Evolutionary conservation across 495 filamentous ascomycete genomes (phyloP), one percentile per base, ranked within the genome.

Genomic region (Penicillium paradoxum): DNA sequence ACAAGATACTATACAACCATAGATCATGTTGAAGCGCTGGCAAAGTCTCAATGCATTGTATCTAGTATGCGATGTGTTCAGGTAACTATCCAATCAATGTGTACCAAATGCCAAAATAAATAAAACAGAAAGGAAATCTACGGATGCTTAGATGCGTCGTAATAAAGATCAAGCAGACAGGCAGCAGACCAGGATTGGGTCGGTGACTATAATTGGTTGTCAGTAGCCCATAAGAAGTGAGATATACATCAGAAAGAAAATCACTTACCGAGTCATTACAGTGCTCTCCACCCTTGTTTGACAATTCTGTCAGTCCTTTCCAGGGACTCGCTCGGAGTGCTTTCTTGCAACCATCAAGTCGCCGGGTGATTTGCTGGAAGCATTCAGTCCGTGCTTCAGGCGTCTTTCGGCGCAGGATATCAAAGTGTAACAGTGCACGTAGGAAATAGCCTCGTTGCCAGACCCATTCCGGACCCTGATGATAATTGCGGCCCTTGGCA

Each of bases 401-500:
- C 0, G 75, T 82, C 30, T 79, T 79, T 24, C 89, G 76, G 6
- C 91, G 76, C 72, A 80, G 77, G 36, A 97, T 75, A 68, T 96
- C 92, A 63, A 97, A 97, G 66, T 88, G 86, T 45, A 97, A 74
- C 50, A 99, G 73, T 1, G 95, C 95, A 32, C 95, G 81, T 14
- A 97, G 76, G 75, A 92, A 97, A 77, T 88, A 99, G 7, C 95
- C 95, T 4, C 88, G 89, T 1, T 91, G 95, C 95, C 95, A 99
- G n/a, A 96, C 74, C 95, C 95, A 99, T 69, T 99, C 95, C 0
- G 95, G 95, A 1, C 95, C 95, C 68, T 97, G 93, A 66, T 99
- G 95, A 67, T 99, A 99, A 64, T 96, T 97, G 15, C 95, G 78
- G 13, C 95, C 95, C 61, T 97, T 97, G 50, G 86, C 82, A 0